Percentiles rank a stretch among this genome's conserved stretches.
Conservation (phyloP, 768 basidiomycete genomes). For the Boletus vinaceobasis region DNA sequence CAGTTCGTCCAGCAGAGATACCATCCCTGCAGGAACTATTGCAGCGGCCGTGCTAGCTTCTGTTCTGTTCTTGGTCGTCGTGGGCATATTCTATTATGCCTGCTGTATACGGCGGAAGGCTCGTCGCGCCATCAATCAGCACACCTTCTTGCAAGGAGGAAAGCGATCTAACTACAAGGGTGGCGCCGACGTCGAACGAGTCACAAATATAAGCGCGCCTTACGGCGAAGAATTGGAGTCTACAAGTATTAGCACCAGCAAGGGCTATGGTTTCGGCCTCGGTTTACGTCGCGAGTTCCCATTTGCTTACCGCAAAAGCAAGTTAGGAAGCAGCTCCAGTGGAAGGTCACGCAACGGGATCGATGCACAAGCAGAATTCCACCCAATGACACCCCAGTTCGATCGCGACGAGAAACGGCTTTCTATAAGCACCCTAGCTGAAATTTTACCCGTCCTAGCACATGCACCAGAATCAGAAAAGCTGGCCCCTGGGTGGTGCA, state of each 20-base stretch:
- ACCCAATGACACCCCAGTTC: conserved; percentile 21
- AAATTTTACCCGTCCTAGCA: conserved; percentile 12
- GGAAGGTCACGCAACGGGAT: conserved; percentile 11
- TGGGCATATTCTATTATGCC: conserved; percentile 42
- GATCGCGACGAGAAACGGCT: conserved; percentile 29
- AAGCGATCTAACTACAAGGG: not conserved
- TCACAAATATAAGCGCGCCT: conserved; percentile 4
- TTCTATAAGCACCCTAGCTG: conserved; percentile 23
- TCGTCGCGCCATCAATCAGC: conserved; percentile 24
- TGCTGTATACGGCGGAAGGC: conserved; percentile 47
- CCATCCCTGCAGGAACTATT: conserved; percentile 53
- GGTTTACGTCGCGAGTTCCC: conserved; percentile 28
- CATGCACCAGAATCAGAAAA: conserved; percentile 31
- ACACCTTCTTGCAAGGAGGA: not conserved
- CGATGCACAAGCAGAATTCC: conserved; percentile 12
- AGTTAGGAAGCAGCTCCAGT: conserved; percentile 20
- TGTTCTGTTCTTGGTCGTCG: conserved; percentile 47
- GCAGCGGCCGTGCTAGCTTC: conserved; percentile 62
- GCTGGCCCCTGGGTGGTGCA: conserved; percentile 31
- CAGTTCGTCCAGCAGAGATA: conserved; percentile 12
- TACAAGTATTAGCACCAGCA: conserved; percentile 29
- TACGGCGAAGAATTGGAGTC: conserved; percentile 26
- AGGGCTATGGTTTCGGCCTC: conserved; percentile 34
- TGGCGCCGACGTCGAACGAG: conserved; percentile 9
- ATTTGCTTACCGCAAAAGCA: conserved; percentile 24